Conservation (phyloP, 495 filamentous ascomycete genomes). For the Talaromyces proteolyticus region DNA sequence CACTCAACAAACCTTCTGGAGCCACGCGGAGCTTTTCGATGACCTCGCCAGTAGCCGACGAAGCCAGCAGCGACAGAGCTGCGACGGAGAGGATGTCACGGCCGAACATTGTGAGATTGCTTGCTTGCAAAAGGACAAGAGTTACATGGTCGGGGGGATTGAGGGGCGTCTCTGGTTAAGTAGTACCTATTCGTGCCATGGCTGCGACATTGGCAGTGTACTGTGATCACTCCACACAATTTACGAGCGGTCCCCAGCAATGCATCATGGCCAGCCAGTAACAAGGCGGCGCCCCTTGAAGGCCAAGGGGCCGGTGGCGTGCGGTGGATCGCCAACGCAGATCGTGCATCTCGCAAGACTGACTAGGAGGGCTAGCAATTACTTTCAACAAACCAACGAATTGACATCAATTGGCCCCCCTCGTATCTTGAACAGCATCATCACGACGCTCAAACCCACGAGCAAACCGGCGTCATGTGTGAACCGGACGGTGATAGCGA, state of each 20-base stretch:
- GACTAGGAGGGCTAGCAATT: too few species aligned
- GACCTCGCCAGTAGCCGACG: constrained; percentile 24
- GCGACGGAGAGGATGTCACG: constrained; percentile 33
- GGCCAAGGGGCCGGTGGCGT: background rate
- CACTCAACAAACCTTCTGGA: constrained; percentile 23
- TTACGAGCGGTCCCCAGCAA: too few species aligned
- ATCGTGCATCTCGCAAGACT: background rate
- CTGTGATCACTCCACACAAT: too few species aligned
- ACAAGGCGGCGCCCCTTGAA: background rate
- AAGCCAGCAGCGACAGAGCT: constrained; percentile 32
- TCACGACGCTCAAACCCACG: too few species aligned
- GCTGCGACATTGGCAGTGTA: too few species aligned
- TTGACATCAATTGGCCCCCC: too few species aligned
- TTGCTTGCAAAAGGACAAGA: background rate
- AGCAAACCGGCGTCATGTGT: too few species aligned
- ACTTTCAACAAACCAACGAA: too few species aligned
- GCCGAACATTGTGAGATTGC: constrained; percentile 10
- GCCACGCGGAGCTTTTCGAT: constrained; percentile 31
- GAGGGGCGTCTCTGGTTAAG: background rate
- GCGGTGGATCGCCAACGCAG: background rate
- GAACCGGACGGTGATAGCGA: too few species aligned
- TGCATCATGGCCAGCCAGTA: background rate
- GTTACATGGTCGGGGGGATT: too few species aligned
- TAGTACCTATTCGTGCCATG: background rate
- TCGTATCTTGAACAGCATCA: too few species aligned